Evolutionary conservation across 495 filamentous ascomycete genomes (phyloP).

Genomic region (Xylaria longipes): DNA sequence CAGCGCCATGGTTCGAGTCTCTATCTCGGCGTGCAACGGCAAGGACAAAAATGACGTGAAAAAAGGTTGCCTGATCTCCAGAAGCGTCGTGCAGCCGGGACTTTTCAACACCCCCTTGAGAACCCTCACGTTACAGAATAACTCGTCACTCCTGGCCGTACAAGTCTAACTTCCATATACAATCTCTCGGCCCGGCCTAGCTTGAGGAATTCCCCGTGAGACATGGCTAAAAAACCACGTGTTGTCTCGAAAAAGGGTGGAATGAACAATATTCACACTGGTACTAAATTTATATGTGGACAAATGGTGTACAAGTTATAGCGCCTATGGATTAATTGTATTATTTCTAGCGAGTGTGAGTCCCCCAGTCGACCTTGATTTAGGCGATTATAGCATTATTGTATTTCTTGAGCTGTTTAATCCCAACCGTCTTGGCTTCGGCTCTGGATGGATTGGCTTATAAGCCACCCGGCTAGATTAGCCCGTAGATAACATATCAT

Average conservation of each 20-base stretch:
- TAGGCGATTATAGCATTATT: neutral
- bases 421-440: neutral
- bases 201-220: neutral
- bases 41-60: neutral
- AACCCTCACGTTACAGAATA: neutral
- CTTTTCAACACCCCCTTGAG: neutral
- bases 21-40: neutral
- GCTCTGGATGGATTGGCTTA: neutral
- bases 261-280: neutral
- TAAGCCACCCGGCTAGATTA: slow-evolving; percentile 9
- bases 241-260: neutral
- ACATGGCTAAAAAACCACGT: neutral
- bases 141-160: neutral
- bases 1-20: slow-evolving; percentile 16
- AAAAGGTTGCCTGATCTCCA: neutral
- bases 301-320: neutral
- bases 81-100: slow-evolving; percentile 6
- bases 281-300: neutral
- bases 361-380: neutral
- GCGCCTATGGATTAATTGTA: neutral
- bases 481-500: neutral
- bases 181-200: neutral
- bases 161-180: neutral
- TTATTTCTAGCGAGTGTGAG: neutral
- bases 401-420: neutral